Evolutionary conservation across 805 yeast species (phyloP), one percentile per base, ranked within the genome.

Genomic region (Wickerhamomyces ciferrii): DNA sequence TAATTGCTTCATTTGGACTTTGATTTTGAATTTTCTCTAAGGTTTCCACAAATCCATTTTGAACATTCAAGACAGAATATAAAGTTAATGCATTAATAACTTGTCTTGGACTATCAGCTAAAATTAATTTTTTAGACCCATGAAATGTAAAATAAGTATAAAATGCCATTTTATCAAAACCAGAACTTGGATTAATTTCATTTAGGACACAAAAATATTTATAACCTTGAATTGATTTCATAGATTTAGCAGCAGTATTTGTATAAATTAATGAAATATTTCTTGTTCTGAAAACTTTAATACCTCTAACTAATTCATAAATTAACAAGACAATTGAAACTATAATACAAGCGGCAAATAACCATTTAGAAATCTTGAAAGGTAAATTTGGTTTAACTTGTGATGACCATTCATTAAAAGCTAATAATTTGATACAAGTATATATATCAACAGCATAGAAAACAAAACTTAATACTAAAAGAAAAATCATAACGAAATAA

Each of bases 91-190:
- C 85, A 59, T 89, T 89, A 51, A 89, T 77, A 1, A 87, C 83
- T 65, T 89, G 96, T 65, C 97, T 79, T 21, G 97, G 97, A 17
- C 90, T 75, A 54, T 89, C 96, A 0, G 96, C 90, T 40, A 87
- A 68, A 10, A 88, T 55, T 53, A 88, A 74, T 40, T 78, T 68
- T 14, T 85, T 55, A 53, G 79, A 84, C 44, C 78, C 77, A 54
- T 84, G 83, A 44, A 84, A 67, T 42, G 86, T 81, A 51, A 77
- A 78, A 63, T 79, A 87, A 3, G 82, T 74, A 52, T 76, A 76
- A 50, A 88, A 78, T 10, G 88, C 78, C 43, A 82, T 62, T 74
- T 84, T 81, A 53, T 87, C 94, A 53, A 78, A 78, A 36, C 76
- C 74, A 19, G 73, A 73, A 36, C 78, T 69, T n/a, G 83, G 87